phyloP scores from a whole-genome alignment of 1,284 basidiomycete genomes.

The Apiotrichum porosum region DNA sequence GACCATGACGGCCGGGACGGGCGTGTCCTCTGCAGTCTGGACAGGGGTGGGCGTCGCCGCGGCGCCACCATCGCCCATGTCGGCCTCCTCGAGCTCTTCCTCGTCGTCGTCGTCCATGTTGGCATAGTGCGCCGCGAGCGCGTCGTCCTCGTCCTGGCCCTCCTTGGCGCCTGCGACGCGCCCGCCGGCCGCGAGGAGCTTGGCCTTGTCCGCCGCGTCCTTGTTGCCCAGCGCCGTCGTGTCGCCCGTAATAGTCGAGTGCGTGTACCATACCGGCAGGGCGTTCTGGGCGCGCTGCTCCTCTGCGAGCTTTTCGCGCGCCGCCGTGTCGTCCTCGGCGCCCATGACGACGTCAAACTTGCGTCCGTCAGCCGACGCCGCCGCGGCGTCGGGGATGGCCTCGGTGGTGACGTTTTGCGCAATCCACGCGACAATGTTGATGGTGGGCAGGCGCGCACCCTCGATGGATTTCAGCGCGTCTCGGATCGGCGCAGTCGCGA shows the following conservation, averaged over 20 bases:
- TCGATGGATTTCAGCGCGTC: conserved; percentile 85
- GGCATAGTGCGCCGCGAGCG: conserved; percentile 30
- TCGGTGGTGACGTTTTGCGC: conserved; percentile 38
- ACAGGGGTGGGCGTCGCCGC: background rate
- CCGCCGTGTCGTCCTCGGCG: conserved; percentile 75
- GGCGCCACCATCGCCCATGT: background rate
- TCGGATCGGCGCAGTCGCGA: conserved; percentile 79
- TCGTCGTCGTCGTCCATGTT: conserved; percentile 26
- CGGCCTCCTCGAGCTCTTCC: conserved; percentile 16
- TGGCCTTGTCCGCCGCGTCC: conserved; percentile 16
- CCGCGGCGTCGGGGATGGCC: conserved; percentile 62
- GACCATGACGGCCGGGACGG: conserved; percentile 3
- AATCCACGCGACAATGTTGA: conserved; percentile 44
- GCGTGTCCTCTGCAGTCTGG: background rate
- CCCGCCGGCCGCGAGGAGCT: conserved; percentile 3
- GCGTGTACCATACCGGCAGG: conserved; percentile 86
- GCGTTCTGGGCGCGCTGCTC: conserved; percentile 84
- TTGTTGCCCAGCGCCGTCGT: conserved; percentile 70
- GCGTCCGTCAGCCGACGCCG: conserved; percentile 55
- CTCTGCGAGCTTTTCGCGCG: conserved; percentile 64
- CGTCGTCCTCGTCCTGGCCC: conserved; percentile 26
- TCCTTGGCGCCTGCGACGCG: conserved; percentile 6
- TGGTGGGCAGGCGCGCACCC: conserved; percentile 49
- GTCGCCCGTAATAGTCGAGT: conserved; percentile 89
- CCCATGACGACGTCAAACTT: conserved; percentile 68